Percentiles rank a stretch among this genome's conserved stretches.
Conservation (phyloP, 2,329 filamentous ascomycete species). For the Ophiobolus disseminans region DNA sequence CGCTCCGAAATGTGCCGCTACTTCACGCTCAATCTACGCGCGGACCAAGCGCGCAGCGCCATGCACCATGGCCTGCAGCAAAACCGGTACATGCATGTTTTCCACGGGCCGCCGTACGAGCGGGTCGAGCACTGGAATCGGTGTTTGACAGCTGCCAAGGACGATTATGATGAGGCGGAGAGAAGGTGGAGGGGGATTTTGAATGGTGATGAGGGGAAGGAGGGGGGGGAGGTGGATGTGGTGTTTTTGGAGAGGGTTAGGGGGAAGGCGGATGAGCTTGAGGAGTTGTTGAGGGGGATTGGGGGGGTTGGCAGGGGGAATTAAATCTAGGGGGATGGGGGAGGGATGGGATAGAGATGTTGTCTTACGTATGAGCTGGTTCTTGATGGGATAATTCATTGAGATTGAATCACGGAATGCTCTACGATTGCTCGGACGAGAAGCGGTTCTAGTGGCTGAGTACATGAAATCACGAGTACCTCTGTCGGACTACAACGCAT, state of each 20-base stretch:
- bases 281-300: not conserved
- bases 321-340: too few relatives aligned
- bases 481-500: too few relatives aligned
- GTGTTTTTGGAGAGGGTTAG: not conserved
- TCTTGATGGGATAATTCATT: too few relatives aligned
- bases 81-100: constrained; percentile 1
- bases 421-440: too few relatives aligned
- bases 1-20: not conserved
- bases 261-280: not conserved
- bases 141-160: not conserved
- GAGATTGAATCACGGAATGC: too few relatives aligned
- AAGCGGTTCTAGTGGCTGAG: too few relatives aligned
- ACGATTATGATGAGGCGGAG: not conserved
- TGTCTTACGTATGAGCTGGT: too few relatives aligned
- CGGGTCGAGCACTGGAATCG: constrained; percentile 1
- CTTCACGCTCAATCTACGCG: constrained; percentile 2
- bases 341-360: too few relatives aligned
- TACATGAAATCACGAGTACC: too few relatives aligned
- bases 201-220: not conserved
- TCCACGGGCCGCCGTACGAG: constrained; percentile 2
- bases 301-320: not conserved
- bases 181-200: not conserved
- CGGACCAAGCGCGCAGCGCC: not conserved
- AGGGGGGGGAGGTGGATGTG: not conserved
- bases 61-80: constrained; percentile 4